Evolutionary conservation across 2,329 filamentous ascomycete genomes (phyloP).

Genomic region (Raffaelea ambrosiae): DNA sequence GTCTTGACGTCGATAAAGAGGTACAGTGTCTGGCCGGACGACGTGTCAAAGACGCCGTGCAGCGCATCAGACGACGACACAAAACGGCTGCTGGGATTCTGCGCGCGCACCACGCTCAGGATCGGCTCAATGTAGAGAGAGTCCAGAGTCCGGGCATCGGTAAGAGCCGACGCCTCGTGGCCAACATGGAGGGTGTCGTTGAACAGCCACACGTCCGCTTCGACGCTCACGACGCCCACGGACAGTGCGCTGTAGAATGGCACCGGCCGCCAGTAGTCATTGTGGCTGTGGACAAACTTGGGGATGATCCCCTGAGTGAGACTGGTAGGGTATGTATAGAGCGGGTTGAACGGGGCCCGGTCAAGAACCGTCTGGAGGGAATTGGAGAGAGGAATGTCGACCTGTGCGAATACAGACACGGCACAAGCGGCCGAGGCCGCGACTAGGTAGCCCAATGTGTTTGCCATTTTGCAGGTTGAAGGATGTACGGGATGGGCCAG

Average conservation of each 20-base stretch:
- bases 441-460: no score
- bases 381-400: constrained; percentile 11
- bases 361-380: constrained; percentile 11
- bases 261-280: constrained; percentile 59
- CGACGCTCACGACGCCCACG: constrained; percentile 53
- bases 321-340: constrained; percentile 39
- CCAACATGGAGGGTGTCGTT: constrained; percentile 49
- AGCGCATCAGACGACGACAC: constrained; percentile 26
- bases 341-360: constrained; percentile 22
- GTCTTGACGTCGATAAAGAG: constrained; percentile 63
- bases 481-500: no score
- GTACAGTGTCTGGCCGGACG: constrained; percentile 42
- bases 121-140: constrained; percentile 56
- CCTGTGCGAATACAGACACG: neutral
- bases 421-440: neutral
- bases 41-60: constrained; percentile 46
- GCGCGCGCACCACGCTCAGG: constrained; percentile 41
- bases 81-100: constrained; percentile 41
- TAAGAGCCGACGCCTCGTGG: constrained; percentile 46
- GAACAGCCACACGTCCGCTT: constrained; percentile 61
- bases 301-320: constrained; percentile 45
- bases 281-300: constrained; percentile 56
- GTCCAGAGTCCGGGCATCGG: constrained; percentile 45
- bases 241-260: constrained; percentile 55
- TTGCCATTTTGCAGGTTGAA: no score